phyloP scores from a whole-genome alignment of 2,329 filamentous ascomycete species.

The Trichoderma sp. region DNA sequence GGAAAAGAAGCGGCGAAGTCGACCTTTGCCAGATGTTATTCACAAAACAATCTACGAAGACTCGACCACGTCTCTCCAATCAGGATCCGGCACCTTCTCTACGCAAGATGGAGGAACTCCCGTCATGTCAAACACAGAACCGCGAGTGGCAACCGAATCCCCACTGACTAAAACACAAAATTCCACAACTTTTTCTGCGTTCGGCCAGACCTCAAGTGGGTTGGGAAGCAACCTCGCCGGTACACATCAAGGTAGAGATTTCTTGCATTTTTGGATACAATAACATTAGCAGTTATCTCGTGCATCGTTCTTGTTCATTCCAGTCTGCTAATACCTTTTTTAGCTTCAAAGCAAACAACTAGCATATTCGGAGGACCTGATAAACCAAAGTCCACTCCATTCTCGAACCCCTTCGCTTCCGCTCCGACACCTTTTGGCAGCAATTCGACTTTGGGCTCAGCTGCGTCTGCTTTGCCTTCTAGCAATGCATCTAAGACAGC shows the following conservation, averaged over 20 bases:
- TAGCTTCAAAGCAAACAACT: constrained; percentile 6
- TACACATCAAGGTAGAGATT: constrained; percentile 11
- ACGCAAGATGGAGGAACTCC: constrained; percentile 28
- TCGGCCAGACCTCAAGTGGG: background rate
- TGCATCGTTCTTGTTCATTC: background rate
- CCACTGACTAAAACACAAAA: background rate
- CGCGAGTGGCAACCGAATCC: background rate
- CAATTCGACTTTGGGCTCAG: background rate
- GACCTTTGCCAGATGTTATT: constrained; percentile 53
- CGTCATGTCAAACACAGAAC: constrained; percentile 27
- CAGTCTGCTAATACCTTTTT: constrained; percentile 7
- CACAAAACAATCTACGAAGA: constrained; percentile 52
- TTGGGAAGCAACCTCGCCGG: constrained; percentile 1
- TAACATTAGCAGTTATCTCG: background rate
- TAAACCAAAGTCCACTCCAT: background rate
- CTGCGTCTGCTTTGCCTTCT: background rate
- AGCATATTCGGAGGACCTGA: constrained; percentile 1
- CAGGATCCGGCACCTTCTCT: constrained; percentile 19
- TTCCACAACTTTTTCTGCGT: constrained; percentile 6
- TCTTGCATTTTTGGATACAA: background rate
- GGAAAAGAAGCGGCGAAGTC: constrained; percentile 55
- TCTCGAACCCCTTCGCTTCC: constrained; percentile 20
- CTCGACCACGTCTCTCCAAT: constrained; percentile 10
- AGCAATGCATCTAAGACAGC: background rate
- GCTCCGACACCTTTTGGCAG: background rate